Conservation (phyloP, 208 protist species). For the Wallacemonas sp. region DNA sequence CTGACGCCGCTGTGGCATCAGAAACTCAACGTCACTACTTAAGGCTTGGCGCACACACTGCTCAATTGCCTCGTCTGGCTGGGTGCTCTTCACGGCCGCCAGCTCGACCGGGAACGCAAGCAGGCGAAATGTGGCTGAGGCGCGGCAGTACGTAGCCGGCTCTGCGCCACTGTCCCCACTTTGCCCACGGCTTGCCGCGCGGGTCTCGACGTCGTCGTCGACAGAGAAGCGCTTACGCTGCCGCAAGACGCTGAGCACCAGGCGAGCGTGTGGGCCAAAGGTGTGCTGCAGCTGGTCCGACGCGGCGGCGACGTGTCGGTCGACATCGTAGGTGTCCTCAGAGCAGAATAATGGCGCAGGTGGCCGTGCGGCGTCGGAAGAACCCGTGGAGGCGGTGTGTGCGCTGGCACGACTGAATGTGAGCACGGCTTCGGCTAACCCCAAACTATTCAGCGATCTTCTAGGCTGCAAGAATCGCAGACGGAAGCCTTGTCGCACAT, state of each 20-base stretch:
- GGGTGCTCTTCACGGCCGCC: conserved; percentile 49
- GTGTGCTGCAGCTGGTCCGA: conserved; percentile 49
- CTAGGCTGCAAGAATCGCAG: too few species aligned
- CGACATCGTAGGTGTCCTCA: conserved; percentile 19
- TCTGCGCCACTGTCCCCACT: not conserved
- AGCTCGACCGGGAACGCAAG: conserved; percentile 87
- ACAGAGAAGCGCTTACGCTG: conserved; percentile 17
- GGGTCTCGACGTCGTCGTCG: not conserved
- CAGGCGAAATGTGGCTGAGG: conserved; percentile 76
- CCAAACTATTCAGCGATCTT: too few species aligned
- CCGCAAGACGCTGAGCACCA: conserved; percentile 52
- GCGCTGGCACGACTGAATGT: too few species aligned
- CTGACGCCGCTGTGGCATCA: conserved; percentile 23
- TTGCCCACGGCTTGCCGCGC: too few species aligned
- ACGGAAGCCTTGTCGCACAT: too few species aligned
- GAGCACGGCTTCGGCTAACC: too few species aligned
- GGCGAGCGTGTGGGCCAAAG: conserved; percentile 78
- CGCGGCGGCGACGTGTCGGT: conserved; percentile 48
- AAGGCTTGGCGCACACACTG: conserved; percentile 68
- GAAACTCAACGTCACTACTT: conserved; percentile 79
- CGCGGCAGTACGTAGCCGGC: conserved; percentile 42
- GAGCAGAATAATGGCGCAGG: too few species aligned
- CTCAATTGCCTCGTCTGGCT: conserved; percentile 47
- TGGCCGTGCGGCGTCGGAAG: too few species aligned
- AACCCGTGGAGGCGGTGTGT: too few species aligned